Percentiles rank a stretch among this genome's conserved stretches.
phyloP scores from a whole-genome alignment of 257 asterid species.

The Solanum chmielewskii region DNA sequence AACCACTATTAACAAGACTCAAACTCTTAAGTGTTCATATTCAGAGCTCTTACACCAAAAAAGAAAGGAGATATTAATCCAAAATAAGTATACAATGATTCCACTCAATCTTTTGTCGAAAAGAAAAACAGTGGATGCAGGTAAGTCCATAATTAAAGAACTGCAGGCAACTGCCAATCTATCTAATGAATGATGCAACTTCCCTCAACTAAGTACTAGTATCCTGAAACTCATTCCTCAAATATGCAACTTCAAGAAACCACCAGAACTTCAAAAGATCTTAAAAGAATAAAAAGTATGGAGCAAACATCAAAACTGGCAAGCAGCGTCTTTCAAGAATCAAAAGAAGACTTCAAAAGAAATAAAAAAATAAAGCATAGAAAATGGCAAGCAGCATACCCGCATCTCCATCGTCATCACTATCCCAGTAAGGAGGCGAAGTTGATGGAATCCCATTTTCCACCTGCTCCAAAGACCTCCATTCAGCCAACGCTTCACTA shows the following conservation, averaged over 20 bases:
- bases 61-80: background rate
- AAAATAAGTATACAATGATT: background rate
- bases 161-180: background rate
- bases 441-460: slow-evolving; percentile 75
- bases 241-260: background rate
- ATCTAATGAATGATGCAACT: background rate
- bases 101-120: background rate
- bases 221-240: background rate
- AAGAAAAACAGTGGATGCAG: background rate
- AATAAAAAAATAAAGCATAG: background rate
- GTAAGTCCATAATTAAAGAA: background rate
- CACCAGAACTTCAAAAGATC: background rate
- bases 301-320: background rate
- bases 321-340: background rate
- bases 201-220: background rate
- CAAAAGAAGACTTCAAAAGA: background rate
- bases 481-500: slow-evolving; percentile 65
- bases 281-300: background rate
- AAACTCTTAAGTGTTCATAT: background rate
- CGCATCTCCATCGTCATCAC: slow-evolving; percentile 51
- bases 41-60: background rate
- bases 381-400: slow-evolving; percentile 21
- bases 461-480: slow-evolving; percentile 76
- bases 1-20: background rate
- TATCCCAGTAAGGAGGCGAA: slow-evolving; percentile 87